A percentile compares a stretch with the other conserved stretches of the same genome.
Conservation (phyloP, 2,329 filamentous ascomycete genomes). For the Chaetomiaceae sp. region DNA sequence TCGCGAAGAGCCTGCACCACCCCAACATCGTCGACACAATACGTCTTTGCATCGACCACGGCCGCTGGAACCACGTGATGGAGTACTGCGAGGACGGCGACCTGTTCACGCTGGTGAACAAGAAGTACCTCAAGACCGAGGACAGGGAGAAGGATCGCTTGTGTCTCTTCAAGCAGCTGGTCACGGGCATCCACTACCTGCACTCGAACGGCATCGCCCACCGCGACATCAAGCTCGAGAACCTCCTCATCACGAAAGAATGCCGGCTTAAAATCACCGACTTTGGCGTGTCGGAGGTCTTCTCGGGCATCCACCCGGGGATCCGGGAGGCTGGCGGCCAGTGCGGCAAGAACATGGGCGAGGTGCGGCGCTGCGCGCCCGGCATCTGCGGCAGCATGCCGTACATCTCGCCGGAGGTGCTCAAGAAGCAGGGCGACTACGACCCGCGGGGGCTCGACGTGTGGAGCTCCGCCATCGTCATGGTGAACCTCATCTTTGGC, state of each 20-base stretch:
- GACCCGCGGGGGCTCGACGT: slow-evolving; percentile 78
- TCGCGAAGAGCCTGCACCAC: slow-evolving; percentile 77
- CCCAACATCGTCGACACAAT: slow-evolving; percentile 82
- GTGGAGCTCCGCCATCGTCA: slow-evolving; percentile 80
- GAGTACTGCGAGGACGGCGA: slow-evolving; percentile 83
- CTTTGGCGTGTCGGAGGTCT: slow-evolving; percentile 85
- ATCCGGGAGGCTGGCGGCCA: slow-evolving; percentile 65
- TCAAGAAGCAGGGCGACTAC: slow-evolving; percentile 57
- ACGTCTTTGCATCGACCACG: slow-evolving; percentile 66
- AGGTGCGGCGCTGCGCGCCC: slow-evolving; percentile 64
- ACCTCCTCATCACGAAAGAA: slow-evolving; percentile 70
- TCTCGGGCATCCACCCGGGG: slow-evolving; percentile 74
- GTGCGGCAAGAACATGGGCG: slow-evolving; percentile 67
- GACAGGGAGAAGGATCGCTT: slow-evolving; percentile 63
- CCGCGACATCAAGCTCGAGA: slow-evolving; percentile 86
- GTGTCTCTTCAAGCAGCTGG: slow-evolving; percentile 84
- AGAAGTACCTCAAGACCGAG: slow-evolving; percentile 58
- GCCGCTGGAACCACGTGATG: slow-evolving; percentile 87
- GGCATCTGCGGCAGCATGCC: slow-evolving; percentile 81
- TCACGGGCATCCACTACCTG: slow-evolving; percentile 75
- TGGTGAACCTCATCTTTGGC: slow-evolving; percentile 67
- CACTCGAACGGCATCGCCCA: slow-evolving; percentile 82
- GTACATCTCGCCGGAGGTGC: slow-evolving; percentile 82
- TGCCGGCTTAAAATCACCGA: slow-evolving; percentile 87
- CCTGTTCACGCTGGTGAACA: slow-evolving; percentile 67